Conservation (phyloP, 176 grass and related monocot genomes). For the Elaeis guineensis region DNA sequence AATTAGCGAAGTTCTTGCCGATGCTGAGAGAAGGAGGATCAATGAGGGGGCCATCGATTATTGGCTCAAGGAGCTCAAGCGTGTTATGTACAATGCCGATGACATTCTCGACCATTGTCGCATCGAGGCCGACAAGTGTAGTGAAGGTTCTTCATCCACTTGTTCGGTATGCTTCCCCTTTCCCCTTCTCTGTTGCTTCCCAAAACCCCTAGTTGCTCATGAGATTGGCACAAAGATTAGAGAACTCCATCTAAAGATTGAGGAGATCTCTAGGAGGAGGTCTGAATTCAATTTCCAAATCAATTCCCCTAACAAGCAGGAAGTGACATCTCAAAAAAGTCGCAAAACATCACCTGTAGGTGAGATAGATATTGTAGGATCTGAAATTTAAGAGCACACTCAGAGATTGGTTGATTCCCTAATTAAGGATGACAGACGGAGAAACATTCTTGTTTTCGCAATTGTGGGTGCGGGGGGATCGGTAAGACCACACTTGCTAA, state of each 20-base stretch:
- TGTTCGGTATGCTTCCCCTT: not conserved
- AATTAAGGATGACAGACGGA: too few species aligned
- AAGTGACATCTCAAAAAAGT: not conserved
- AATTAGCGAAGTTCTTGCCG: too few species aligned
- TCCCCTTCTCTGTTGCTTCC: slow-evolving; percentile 27
- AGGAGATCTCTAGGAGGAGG: slow-evolving; percentile 31
- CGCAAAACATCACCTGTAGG: too few species aligned
- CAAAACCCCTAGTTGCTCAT: slow-evolving; percentile 7
- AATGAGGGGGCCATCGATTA: too few species aligned
- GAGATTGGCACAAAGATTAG: slow-evolving; percentile 16
- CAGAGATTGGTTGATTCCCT: too few species aligned
- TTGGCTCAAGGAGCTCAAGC: slow-evolving; percentile 14
- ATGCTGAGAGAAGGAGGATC: too few species aligned
- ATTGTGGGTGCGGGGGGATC: too few species aligned
- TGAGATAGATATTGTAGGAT: too few species aligned
- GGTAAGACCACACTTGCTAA: too few species aligned
- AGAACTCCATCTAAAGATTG: slow-evolving; percentile 7
- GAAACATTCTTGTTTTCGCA: too few species aligned
- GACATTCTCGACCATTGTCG: slow-evolving; percentile 27
- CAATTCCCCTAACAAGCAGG: not conserved
- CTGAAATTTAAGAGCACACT: too few species aligned
- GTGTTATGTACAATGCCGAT: slow-evolving; percentile 31
- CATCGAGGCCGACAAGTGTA: slow-evolving; percentile 11
- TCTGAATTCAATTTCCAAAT: slow-evolving; percentile 33
- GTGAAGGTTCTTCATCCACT: not conserved